Evolutionary conservation across 495 filamentous ascomycete genomes (phyloP), one percentile per base, ranked within the genome.

Genomic region (Penicillium roqueforti): DNA sequence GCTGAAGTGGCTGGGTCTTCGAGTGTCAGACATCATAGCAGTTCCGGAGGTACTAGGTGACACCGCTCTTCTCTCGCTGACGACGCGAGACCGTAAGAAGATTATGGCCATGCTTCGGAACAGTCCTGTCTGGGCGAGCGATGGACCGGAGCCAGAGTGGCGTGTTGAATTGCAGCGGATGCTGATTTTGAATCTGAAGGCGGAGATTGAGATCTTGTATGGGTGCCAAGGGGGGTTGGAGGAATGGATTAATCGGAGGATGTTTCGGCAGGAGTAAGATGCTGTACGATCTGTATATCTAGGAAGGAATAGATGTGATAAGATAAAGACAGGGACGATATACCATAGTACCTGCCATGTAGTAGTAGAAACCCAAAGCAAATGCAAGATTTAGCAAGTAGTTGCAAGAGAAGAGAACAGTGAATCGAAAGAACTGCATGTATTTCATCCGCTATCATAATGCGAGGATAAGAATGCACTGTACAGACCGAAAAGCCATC

Each of bases 191-290:
- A 87, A 88, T 59, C 54, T 89, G 47, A 98, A 98, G 66, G 89
- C 86, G 2, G 93, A 98, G 70, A 92, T 93, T 55, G 89, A 98
- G 71, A 76, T 87, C 8, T 73, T 96, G 48, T 89, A 89, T 54
- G 74, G 81, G 18, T 66, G 70, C 23, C 77, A 78, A 0, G 74
- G 70, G 6, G 79, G 84, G 13, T 64, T 93, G 32, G 79, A 81
- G 14, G 51, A 62, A 1, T 92, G 89, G 88, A 71, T 93, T 47
- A 79, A 88, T 53, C 62, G 53, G 10, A 63, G 61, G 44, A 70
- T 78, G 62, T 65, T 65, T 50, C 61, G 64, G 16, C 62, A 67
- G 40, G 49, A 44, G 20, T 65, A 39, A 56, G 22, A 14, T 6
- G 23, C 19, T n/a, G 1, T 20, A 36, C 10, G 16, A 25, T 3